Evolutionary conservation across 495 filamentous ascomycete species (phyloP), one percentile per base, ranked within the genome.

Genomic region (Penicillium turbatum): DNA sequence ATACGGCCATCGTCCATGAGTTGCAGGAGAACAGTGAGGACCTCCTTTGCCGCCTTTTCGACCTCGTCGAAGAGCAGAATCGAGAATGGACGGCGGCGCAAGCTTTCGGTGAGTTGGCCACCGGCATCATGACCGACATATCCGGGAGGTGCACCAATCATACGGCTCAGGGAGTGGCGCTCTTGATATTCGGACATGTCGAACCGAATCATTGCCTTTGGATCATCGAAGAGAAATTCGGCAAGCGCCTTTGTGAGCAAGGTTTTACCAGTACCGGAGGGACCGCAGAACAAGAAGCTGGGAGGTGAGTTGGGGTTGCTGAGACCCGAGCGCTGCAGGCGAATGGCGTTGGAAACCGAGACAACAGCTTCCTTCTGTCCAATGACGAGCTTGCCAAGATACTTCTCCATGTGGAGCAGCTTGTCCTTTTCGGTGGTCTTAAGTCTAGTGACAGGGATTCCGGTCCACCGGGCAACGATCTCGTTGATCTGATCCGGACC

Each of bases 111-210:
- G 32, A 98, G 82, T 63, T 98, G 93, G 34, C 93, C 93, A 57
- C 93, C 93, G 27, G 93, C 85, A 59, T 98, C 93, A 67, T 98
- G 90, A 24, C 93, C 93, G 53, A 98, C 90, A 62, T 98, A 98
- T 59, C 93, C 93, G 7, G 93, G 93, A 12, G 93, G 93, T 8
- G 93, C 92, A 63, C 93, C 93, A 60, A 98, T 98, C 87, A 98
- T 96, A 53, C 93, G 86, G 62, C 89, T 95, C 21, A 98, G 83
- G 1, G 92, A 89, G 72, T 98, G 93, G 9, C 92, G 88, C 71
- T 98, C 93, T 71, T 97, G 95, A 71, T 98, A 98, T 68, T 98
- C 93, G 7, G 93, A 97, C 93, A 98, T 98, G 72, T 98, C 93
- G 76, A 98, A 92, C 13, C 93, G 89, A 64, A 98, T 95, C 93